Evolutionary conservation across 805 yeast genomes (phyloP), one percentile per base, ranked within the genome.

Genomic region (Kluyveromyces aestuarii): DNA sequence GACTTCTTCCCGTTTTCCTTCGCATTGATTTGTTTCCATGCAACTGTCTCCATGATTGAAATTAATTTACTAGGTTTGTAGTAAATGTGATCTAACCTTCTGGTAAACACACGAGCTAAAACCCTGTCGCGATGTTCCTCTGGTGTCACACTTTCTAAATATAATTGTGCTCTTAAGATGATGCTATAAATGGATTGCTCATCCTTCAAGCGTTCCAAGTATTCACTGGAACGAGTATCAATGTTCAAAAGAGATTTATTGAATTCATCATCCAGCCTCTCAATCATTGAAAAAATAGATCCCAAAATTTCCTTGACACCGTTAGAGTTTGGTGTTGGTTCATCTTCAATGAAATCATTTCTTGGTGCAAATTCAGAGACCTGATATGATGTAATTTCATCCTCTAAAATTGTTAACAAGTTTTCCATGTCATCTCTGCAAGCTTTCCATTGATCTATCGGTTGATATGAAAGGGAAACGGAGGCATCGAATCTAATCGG

Each of bases 161-260:
- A 91, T 53, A 85, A 68, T 73, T 93, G 99, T 25, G 88, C 80
- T 62, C 96, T 82, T 52, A 93, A 77, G 53, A 93, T 76, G 63
- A 87, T 74, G 48, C 75, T 74, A 72, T 89, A 91, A 48, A 93
- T 74, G 37, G 70, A 70, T 53, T 81, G 75, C 72, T 93, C 99
- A 68, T 90, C 96, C 68, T 83, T 84, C 63, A 93, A 77, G 67
- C 98, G 81, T 56, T 84, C 86, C 56, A 93, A 78, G 68, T 91
- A 93, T 68, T 93, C 99, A 50, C 87, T 82, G 21, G 97, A 85
- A 66, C 93, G 97, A 41, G 97, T 96, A 68, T 93, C 98, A 60
- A 88, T 82, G 56, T 80, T 80, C 64, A 90, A 89, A 60, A 93
- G 76, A 43, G 95, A 87, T 57, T 84, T 81, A 53, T 86, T 85